Evolutionary conservation across 1,284 basidiomycete species (phyloP).

Genomic region (Cutaneotrichosporon sp.): DNA sequence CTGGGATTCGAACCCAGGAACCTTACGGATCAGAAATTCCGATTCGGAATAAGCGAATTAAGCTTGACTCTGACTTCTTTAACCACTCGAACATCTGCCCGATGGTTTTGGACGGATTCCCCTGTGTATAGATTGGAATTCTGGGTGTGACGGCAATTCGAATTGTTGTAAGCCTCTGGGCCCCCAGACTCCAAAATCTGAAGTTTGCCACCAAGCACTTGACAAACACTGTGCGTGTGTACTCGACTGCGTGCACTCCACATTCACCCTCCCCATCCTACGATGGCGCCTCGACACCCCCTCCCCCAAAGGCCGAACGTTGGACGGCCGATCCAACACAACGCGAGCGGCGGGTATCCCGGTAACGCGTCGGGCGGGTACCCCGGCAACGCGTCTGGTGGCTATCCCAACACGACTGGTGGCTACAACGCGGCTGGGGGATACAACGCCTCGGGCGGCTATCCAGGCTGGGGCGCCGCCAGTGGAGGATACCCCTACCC

Average conservation of each 20-base stretch:
- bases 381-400: neutral
- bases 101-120: neutral
- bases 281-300: conserved; percentile 8
- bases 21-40: conserved; percentile 13
- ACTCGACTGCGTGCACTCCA: no score
- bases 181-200: no score
- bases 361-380: neutral
- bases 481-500: conserved; percentile 11
- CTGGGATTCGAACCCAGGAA: conserved; percentile 21
- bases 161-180: no score
- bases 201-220: neutral
- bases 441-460: conserved; percentile 11
- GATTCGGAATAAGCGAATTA: conserved; percentile 9
- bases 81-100: conserved; percentile 14
- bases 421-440: conserved; percentile 3
- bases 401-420: neutral
- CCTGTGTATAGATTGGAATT: neutral
- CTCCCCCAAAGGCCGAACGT: conserved; percentile 5
- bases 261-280: no score
- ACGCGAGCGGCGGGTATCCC: neutral
- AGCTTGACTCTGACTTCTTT: conserved; percentile 14
- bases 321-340: neutral
- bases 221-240: no score
- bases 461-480: neutral
- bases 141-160: no score